Conservation (phyloP, 345 rosid genomes). For the Angophora floribunda region DNA sequence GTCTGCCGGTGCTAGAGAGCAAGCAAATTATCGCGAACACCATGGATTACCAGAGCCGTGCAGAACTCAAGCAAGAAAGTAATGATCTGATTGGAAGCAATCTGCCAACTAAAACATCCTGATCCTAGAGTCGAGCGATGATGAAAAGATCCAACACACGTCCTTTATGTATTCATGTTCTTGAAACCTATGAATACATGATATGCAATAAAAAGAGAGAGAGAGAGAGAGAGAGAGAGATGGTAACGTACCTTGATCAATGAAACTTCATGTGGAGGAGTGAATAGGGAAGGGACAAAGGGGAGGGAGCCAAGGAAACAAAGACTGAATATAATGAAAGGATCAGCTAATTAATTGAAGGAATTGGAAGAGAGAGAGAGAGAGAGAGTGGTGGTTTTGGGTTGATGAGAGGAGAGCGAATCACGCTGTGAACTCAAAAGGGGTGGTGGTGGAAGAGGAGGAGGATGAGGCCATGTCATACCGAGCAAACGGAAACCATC, state of each 20-base stretch:
- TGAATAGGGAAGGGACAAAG: neutral
- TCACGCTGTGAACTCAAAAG: neutral
- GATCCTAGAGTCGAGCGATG: neutral
- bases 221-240: neutral
- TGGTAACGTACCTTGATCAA: neutral
- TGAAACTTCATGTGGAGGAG: neutral
- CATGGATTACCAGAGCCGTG: neutral
- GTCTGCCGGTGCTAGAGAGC: neutral
- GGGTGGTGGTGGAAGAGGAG: neutral
- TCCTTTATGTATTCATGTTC: neutral
- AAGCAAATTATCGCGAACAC: neutral
- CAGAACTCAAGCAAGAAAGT: neutral
- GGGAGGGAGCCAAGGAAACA: neutral
- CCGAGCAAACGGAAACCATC: neutral
- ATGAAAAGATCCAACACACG: neutral
- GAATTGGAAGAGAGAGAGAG: neutral
- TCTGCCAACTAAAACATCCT: neutral
- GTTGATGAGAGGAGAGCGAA: neutral
- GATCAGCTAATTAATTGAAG: neutral
- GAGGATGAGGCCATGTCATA: neutral
- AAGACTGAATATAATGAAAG: neutral
- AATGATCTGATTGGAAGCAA: neutral
- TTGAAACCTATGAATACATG: neutral
- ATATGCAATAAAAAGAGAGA: neutral
- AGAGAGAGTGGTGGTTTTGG: neutral